These are phyloP conservation scores for Dalechampia spathulata DNA, from an alignment of 441 rosid species.

Conservation along the genomic window DNA sequence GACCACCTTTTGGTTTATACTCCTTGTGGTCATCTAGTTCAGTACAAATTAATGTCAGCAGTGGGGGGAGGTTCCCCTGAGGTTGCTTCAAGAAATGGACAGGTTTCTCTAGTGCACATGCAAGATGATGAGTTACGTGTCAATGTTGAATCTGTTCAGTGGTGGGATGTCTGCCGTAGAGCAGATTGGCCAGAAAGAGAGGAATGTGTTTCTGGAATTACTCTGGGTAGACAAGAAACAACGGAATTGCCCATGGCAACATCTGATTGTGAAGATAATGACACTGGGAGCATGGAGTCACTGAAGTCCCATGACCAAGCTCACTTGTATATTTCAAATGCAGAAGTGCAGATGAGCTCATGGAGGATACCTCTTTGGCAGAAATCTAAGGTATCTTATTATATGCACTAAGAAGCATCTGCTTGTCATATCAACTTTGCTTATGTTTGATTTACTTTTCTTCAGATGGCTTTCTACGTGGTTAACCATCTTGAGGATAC, in stretches of 20 bases:
- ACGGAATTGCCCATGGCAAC: conserved; percentile 29
- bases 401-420: conserved; percentile 2
- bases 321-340: conserved; percentile 74
- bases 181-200: conserved; percentile 94
- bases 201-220: conserved; percentile 57
- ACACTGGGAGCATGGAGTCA: conserved; percentile 21
- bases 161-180: conserved; percentile 98
- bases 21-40: conserved; percentile 92
- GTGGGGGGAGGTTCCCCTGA: conserved; percentile 55
- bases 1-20: conserved; percentile 80
- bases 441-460: conserved; percentile 4
- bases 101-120: conserved; percentile 44
- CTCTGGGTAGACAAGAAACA: conserved; percentile 33
- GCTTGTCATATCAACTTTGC: conserved; percentile 1
- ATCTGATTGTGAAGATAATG: conserved; percentile 42
- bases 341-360: conserved; percentile 72
- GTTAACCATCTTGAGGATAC: conserved; percentile 27
- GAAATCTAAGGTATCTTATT: conserved; percentile 54
- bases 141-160: conserved; percentile 78
- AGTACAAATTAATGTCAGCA: conserved; percentile 66
- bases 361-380: conserved; percentile 87
- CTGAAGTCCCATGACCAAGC: conserved; percentile 51
- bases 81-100: conserved; percentile 36
- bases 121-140: conserved; percentile 82
- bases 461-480: conserved; percentile 58